A percentile compares a stretch with the other conserved stretches of the same genome.
phyloP scores from a whole-genome alignment of 306 rosid species.

The Pyrus communis region DNA sequence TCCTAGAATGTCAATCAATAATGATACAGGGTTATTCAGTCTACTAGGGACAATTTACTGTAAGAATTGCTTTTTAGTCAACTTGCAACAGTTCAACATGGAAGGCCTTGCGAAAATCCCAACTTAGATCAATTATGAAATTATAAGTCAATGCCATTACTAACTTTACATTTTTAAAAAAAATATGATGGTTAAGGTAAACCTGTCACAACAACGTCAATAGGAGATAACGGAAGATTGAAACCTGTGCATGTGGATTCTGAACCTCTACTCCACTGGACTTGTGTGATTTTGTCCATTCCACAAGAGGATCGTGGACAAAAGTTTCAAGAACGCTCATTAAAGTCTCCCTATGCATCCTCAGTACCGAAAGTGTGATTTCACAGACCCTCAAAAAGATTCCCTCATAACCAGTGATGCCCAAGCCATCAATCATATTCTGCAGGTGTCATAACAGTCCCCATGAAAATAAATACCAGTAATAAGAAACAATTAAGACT shows the following conservation, averaged over 20 bases:
- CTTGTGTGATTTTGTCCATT: slow-evolving; percentile 93
- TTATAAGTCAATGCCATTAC: not conserved
- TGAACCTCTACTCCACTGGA: slow-evolving; percentile 93
- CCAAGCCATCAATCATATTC: slow-evolving; percentile 98
- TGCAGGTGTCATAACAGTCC: slow-evolving; percentile 32
- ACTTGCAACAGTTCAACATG: not conserved
- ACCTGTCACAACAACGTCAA: not conserved
- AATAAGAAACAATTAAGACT: slow-evolving; percentile 8
- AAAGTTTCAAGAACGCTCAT: slow-evolving; percentile 97
- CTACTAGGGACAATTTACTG: not conserved
- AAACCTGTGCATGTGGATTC: slow-evolving; percentile 97
- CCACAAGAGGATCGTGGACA: slow-evolving; percentile 95
- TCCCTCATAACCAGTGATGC: slow-evolving; percentile 95
- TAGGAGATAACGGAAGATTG: slow-evolving; percentile 9
- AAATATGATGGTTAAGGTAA: not conserved
- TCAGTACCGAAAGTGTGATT: slow-evolving; percentile 83
- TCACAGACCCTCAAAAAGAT: slow-evolving; percentile 84
- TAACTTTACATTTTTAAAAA: not conserved
- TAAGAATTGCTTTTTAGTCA: not conserved
- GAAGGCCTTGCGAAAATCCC: not conserved
- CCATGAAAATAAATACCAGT: slow-evolving; percentile 19
- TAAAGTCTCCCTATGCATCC: slow-evolving; percentile 91
- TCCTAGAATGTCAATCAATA: not conserved
- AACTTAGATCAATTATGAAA: not conserved
- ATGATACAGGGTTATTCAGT: not conserved